These are phyloP conservation scores for Huntiella bhutanensis DNA, from an alignment of 2,329 filamentous ascomycete species.

Conservation along the genomic window DNA sequence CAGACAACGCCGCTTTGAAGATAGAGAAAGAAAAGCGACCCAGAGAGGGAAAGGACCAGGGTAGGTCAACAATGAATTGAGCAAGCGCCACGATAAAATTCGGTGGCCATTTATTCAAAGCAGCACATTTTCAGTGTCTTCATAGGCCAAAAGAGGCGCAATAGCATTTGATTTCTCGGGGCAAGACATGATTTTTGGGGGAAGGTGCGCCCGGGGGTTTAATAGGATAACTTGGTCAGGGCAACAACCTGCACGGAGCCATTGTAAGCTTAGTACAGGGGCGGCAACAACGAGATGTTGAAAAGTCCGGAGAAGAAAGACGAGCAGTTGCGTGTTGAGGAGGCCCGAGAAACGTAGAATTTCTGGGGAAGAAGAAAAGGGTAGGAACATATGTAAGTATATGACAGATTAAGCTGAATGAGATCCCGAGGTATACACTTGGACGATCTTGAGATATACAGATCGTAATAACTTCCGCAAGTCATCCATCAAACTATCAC, in stretches of 20 bases:
- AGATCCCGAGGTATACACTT: too few species aligned
- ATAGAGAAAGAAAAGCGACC: neutral
- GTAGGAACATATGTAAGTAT: neutral
- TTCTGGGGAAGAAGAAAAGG: neutral
- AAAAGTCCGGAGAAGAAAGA: neutral
- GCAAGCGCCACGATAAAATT: too few species aligned
- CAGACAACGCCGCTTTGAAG: conserved; percentile 1
- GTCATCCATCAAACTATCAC: too few species aligned
- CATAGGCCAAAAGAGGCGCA: too few species aligned
- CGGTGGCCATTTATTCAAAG: too few species aligned
- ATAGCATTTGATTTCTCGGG: too few species aligned
- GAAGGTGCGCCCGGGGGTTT: conserved; percentile 9
- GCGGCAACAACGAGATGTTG: neutral
- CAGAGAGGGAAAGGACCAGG: conserved; percentile 3
- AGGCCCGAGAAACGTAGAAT: too few species aligned
- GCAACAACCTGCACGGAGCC: conserved; percentile 6
- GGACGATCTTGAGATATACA: neutral
- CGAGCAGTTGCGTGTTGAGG: too few species aligned
- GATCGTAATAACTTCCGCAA: neutral
- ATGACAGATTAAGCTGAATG: neutral
- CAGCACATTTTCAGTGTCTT: too few species aligned
- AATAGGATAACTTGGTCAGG: conserved; percentile 6
- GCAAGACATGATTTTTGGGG: neutral
- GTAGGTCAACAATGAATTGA: neutral
- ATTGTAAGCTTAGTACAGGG: neutral